Conservation (phyloP, 768 basidiomycete genomes). For the Russula abietina region DNA sequence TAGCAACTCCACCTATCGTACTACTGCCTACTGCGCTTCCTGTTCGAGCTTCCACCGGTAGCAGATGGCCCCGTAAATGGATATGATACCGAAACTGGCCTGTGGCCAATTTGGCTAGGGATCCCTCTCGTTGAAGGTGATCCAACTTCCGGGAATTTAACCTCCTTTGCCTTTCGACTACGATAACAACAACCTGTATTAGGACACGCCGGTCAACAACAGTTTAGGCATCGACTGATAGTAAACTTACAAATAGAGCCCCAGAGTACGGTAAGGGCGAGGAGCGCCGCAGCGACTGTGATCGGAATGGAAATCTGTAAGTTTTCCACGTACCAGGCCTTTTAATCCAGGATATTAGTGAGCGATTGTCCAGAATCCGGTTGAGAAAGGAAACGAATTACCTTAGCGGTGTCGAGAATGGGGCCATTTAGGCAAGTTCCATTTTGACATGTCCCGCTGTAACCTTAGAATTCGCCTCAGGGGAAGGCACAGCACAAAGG, state of each 20-base stretch:
- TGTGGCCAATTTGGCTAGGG: background rate
- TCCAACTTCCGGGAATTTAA: background rate
- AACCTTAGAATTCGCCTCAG: conserved; percentile 40
- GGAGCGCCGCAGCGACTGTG: conserved; percentile 60
- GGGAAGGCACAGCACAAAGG: conserved; percentile 12
- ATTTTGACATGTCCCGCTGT: conserved; percentile 60
- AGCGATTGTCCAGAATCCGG: conserved; percentile 12
- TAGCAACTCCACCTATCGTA: background rate
- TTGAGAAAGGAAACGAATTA: conserved; percentile 24
- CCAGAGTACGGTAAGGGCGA: conserved; percentile 55
- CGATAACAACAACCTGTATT: conserved; percentile 7
- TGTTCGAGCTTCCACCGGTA: background rate
- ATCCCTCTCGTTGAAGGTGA: background rate
- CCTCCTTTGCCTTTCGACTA: background rate
- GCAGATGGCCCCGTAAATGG: background rate
- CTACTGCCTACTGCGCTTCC: conserved; percentile 1
- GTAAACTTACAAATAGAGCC: conserved; percentile 33
- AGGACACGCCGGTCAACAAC: background rate
- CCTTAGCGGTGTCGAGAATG: conserved; percentile 56
- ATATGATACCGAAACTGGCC: background rate
- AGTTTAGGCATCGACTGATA: background rate
- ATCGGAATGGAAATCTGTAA: conserved; percentile 76
- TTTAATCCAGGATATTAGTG: conserved; percentile 1
- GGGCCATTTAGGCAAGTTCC: conserved; percentile 58
- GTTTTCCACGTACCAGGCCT: conserved; percentile 74